These are phyloP conservation scores for Phytophthora fragariaefolia DNA, from an alignment of 352 stramenopile species.

Conservation along the genomic window DNA sequence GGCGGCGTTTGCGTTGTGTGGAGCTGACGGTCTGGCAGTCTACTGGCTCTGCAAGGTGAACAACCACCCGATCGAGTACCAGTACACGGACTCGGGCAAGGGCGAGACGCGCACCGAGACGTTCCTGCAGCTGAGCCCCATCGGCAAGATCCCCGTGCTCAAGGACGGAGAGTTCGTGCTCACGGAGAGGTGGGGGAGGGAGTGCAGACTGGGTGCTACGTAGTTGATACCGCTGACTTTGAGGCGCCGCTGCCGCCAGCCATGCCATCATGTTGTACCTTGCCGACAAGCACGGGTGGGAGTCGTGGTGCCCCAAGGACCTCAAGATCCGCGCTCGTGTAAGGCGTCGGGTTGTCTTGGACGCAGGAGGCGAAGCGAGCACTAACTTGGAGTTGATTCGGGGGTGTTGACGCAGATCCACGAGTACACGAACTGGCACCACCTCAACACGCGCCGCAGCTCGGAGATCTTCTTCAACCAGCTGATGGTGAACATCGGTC, in stretches of 20 bases:
- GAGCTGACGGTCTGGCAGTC: slow-evolving; percentile 38
- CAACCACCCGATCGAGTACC: slow-evolving; percentile 65
- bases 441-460: slow-evolving; percentile 69
- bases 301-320: slow-evolving; percentile 65
- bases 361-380: no score
- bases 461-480: slow-evolving; percentile 73
- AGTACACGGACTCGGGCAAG: slow-evolving; percentile 60
- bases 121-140: slow-evolving; percentile 65
- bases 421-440: slow-evolving; percentile 85
- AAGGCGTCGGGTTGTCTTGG: slow-evolving; percentile 22
- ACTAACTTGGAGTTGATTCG: no score
- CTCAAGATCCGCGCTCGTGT: slow-evolving; percentile 68
- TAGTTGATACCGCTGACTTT: no score
- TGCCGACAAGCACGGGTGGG: slow-evolving; percentile 71
- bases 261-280: slow-evolving; percentile 83
- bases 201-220: no score
- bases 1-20: not conserved
- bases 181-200: slow-evolving; percentile 54
- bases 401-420: slow-evolving; percentile 62
- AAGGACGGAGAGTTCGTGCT: slow-evolving; percentile 75
- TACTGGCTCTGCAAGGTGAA: slow-evolving; percentile 78
- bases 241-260: no score
- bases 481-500: slow-evolving; percentile 64
- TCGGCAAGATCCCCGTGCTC: slow-evolving; percentile 74
- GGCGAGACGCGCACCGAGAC: slow-evolving; percentile 53